Evolutionary conservation across 306 rosid genomes (phyloP).

Genomic region (Senna siamea): DNA sequence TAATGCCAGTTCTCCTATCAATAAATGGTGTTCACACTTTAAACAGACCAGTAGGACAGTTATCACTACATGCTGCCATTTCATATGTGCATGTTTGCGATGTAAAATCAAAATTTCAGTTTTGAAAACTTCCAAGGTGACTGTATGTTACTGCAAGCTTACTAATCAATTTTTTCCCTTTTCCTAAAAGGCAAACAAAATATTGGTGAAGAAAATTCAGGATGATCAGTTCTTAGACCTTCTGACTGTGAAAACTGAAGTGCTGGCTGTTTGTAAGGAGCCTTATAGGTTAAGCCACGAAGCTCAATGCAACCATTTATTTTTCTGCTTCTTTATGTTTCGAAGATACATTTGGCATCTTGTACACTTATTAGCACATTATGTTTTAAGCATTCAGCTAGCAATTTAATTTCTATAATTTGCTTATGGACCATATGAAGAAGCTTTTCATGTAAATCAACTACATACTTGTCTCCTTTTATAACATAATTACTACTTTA

Average conservation of each 20-base stretch:
- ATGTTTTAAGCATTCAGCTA: slow-evolving; percentile 3
- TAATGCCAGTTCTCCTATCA: slow-evolving; percentile 43
- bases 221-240: slow-evolving; percentile 94
- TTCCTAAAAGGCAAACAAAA: slow-evolving; percentile 79
- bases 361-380: slow-evolving; percentile 23
- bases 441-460: slow-evolving; percentile 8
- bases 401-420: not conserved
- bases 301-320: slow-evolving; percentile 36
- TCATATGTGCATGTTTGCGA: slow-evolving; percentile 18
- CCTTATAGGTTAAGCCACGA: slow-evolving; percentile 79
- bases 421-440: not conserved
- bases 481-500: slow-evolving; percentile 2
- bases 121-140: slow-evolving; percentile 22
- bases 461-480: not conserved
- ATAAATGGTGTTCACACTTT: slow-evolving; percentile 30
- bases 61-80: slow-evolving; percentile 24
- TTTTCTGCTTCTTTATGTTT: slow-evolving; percentile 25
- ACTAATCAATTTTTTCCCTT: slow-evolving; percentile 43
- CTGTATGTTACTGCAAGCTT: slow-evolving; percentile 32
- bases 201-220: slow-evolving; percentile 79
- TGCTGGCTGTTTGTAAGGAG: slow-evolving; percentile 83
- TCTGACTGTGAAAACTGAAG: slow-evolving; percentile 79
- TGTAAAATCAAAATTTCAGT: slow-evolving; percentile 12
- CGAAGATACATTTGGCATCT: slow-evolving; percentile 31
- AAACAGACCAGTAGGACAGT: slow-evolving; percentile 17